These are phyloP conservation scores for Penicillium sumatraense DNA, from an alignment of 2,329 filamentous ascomycete species.

Conservation along the genomic window DNA sequence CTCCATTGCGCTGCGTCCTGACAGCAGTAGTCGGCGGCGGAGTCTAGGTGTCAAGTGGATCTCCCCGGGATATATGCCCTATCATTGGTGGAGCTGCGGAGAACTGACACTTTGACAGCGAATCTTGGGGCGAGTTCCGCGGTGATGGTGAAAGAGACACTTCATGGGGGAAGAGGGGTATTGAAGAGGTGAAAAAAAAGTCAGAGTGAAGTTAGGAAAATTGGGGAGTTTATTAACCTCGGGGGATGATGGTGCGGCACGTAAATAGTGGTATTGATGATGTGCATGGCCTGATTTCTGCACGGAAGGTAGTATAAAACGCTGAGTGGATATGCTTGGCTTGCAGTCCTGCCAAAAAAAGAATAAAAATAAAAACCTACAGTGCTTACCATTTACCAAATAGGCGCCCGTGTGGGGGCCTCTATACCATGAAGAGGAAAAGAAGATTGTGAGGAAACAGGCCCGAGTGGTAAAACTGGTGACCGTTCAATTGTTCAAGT, in stretches of 20 bases:
- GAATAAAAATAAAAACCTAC: background rate
- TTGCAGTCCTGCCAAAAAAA: background rate
- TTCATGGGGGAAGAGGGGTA: background rate
- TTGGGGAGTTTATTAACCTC: background rate
- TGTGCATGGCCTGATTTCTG: slow-evolving; percentile 2
- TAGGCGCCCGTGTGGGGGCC: slow-evolving; percentile 2
- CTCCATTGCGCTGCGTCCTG: background rate
- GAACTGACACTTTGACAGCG: slow-evolving; percentile 9
- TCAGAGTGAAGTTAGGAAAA: background rate
- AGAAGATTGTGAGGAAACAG: background rate
- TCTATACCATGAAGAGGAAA: slow-evolving; percentile 3
- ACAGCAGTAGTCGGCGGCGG: slow-evolving; percentile 1
- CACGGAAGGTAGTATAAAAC: background rate
- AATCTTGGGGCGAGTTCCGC: background rate
- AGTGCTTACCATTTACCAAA: background rate
- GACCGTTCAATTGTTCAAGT: slow-evolving; percentile 14
- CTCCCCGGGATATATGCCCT: slow-evolving; percentile 13
- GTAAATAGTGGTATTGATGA: background rate
- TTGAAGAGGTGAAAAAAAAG: background rate
- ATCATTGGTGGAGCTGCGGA: slow-evolving; percentile 19
- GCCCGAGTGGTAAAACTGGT: slow-evolving; percentile 3
- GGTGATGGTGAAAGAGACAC: background rate
- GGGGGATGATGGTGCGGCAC: background rate
- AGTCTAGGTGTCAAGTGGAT: slow-evolving; percentile 13
- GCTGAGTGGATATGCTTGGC: slow-evolving; percentile 10